Evolutionary conservation across 1,284 basidiomycete species (phyloP).

Genomic region (Moniliophthora roreri): DNA sequence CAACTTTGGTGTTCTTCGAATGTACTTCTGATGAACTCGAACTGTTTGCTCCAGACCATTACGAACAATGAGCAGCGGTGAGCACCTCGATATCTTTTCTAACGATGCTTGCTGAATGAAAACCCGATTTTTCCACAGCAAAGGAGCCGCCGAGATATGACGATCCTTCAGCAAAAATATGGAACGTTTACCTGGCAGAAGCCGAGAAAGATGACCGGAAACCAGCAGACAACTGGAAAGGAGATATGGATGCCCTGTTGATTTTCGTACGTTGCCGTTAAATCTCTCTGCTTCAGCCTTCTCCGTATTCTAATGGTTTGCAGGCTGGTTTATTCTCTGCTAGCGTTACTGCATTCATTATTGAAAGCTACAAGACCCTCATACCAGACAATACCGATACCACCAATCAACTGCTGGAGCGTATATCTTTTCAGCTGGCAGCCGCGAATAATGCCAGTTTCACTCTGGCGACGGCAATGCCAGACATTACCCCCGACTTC

Average conservation of each 20-base stretch:
- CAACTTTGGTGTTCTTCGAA: no score
- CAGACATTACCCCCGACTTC: constrained; percentile 7
- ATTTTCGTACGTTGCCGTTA: constrained; percentile 38
- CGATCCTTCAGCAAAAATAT: constrained; percentile 37
- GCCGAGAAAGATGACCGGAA: constrained; percentile 32
- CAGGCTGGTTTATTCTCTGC: constrained; percentile 47
- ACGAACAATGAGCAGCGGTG: no score
- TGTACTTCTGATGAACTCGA: no score
- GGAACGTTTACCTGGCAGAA: constrained; percentile 35
- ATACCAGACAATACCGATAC: constrained; percentile 30
- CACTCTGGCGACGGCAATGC: not conserved
- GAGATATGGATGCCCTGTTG: constrained; percentile 43
- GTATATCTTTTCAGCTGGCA: constrained; percentile 30
- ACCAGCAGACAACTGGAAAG: constrained; percentile 39
- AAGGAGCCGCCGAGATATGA: constrained; percentile 18
- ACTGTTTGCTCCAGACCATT: no score
- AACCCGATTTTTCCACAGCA: no score
- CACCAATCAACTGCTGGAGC: constrained; percentile 29
- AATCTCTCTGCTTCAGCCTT: no score
- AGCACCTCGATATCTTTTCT: no score
- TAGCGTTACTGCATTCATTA: constrained; percentile 42
- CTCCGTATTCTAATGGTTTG: no score
- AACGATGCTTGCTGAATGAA: no score
- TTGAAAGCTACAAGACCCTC: constrained; percentile 40
- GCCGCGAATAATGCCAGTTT: no score